Evolutionary conservation across 2,329 filamentous ascomycete genomes (phyloP), one percentile per base, ranked within the genome.

Genomic region (Pseudocercospora cruenta): DNA sequence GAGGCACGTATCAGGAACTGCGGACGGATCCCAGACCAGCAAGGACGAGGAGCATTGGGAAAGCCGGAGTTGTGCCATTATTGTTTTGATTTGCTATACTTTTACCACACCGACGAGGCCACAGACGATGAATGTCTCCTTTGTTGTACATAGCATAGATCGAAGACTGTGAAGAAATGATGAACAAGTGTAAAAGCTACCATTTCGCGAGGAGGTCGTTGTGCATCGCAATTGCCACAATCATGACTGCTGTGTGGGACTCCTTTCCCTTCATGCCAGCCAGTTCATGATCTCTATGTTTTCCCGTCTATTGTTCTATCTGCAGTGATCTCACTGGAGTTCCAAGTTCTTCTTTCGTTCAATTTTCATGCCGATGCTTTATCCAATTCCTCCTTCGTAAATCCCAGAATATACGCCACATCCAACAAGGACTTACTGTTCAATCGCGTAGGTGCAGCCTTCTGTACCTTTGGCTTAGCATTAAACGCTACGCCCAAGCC

Each of bases 401-500:
- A 75, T 1, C 92, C 92, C 74, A 94, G 88, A 21, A 95, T 78
- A 74, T 91, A 90, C 59, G 94, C 80, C 69, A 95, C 78, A 76
- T 94, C 91, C 72, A 90, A 77, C 76, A 95, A 79, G 69, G 84
- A 91, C 67, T 87, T 84, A 22, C 88, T 86, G 74, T 95, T 95
- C 67, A 95, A 78, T 49, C 90, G 84, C 14, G 89, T 88, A 28
- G 88, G 87, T 1, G 92, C 92, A 77, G 91, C 87, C 82, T 90
- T 87, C 80, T 95, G 92, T 63, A 95, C 92, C 65, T 88, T 84
- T 1, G 91, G 91, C 82, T 95, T 95, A 9, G 92, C 92, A 75
- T 94, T 92, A 85, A 92, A 94, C 1, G 92, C 92, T 2, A 95
- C 88, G 21, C 92, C 92, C 43, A 94, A 79, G 0, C 91, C 91